Base-by-base conservation (phyloP, 192 early-diverging fungal genomes). In the Gaertneriomyces sp. region DNA sequence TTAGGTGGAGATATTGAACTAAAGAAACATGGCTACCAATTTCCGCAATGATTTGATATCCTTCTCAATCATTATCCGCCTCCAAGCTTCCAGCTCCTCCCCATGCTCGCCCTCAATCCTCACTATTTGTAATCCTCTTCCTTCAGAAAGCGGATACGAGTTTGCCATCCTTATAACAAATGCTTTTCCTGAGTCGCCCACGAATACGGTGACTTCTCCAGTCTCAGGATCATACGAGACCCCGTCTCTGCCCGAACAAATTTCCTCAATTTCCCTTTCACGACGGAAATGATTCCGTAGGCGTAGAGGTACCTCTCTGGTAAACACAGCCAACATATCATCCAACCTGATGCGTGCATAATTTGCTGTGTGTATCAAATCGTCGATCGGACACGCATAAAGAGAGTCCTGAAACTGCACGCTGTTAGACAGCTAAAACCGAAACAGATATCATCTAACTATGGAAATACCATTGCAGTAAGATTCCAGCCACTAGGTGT, bases 381-480 rank as follows among this genome's bases (percentile, higher is more conserved):
- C 63, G 5, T 44, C 38, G 3, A 71, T 17, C 20, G 70, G 50
- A 42, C 63, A 71, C 6, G 49, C 51, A 45, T 61, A 61, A 4
- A 46, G 58, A 7, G 40, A 39, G 16, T 71, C 63, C 12, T 43
- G 40, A 39, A 70, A 47, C 69, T 64, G 51, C 11, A 0, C 8
- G 25, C 25, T 41, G 10, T 19, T 38, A 20, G 12, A 3, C 49
- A 11, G 10, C n/a, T 20, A 49, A 67, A 25, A 45, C 19, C 16
- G 33, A 12, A 4, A 40, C 20, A 38, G 43, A 14, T 19, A 38
- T 14, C n/a, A 14, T 20, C 16, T 33, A 45, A n/a, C 2, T 7
- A 42, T 8, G 12, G 45, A 42, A 57, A 49, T 61, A 71, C 70
- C 70, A 58, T 64, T n/a, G 63, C 70, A 42, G 14, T 41, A 45